phyloP scores from a whole-genome alignment of 2,329 filamentous ascomycete genomes.

The Aspergillus jensenii region DNA sequence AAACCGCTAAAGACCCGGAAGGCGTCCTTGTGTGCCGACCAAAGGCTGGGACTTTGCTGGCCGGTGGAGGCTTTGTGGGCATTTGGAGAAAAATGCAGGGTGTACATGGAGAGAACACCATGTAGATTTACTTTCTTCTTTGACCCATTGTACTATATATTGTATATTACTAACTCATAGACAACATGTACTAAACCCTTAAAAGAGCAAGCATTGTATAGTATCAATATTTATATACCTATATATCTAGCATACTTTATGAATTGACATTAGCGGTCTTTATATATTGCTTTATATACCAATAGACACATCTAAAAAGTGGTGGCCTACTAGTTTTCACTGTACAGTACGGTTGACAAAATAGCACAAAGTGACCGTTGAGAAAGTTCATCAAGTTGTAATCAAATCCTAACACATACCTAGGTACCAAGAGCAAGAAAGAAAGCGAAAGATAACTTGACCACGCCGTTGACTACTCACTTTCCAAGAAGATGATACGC shows the following conservation, averaged over 20 bases:
- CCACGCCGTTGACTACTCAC: conserved; percentile 22
- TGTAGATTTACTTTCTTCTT: not conserved
- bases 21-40: conserved; percentile 54
- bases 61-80: conserved; percentile 54
- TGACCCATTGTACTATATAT: not conserved
- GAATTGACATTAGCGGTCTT: too few species aligned
- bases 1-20: conserved; percentile 24
- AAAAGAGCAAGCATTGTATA: too few species aligned
- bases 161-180: not conserved
- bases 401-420: conserved; percentile 15
- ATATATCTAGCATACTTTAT: too few species aligned
- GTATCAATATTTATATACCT: too few species aligned
- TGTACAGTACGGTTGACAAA: not conserved
- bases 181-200: not conserved
- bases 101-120: not conserved
- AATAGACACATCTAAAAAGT: too few species aligned
- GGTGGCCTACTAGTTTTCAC: not conserved
- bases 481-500: conserved; percentile 31
- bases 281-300: too few species aligned
- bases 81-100: conserved; percentile 48
- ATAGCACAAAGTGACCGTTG: not conserved
- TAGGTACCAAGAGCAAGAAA: conserved; percentile 17
- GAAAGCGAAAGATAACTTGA: conserved; percentile 24
- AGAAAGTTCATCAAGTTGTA: conserved; percentile 9
- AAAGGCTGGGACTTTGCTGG: conserved; percentile 48